phyloP scores from a whole-genome alignment of 129 eudicot species.

The Lactuca sativa region DNA sequence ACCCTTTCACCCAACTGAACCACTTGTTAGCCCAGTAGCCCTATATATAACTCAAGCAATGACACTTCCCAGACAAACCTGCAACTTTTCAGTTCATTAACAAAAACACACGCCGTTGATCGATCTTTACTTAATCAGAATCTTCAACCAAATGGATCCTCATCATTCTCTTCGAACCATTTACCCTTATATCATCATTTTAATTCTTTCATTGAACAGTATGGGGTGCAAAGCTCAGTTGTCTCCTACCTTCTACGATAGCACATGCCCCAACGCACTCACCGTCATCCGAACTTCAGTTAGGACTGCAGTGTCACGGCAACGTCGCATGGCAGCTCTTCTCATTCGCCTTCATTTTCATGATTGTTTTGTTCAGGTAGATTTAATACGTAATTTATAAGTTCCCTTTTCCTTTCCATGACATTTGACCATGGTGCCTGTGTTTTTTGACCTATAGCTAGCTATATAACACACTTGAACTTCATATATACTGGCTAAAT shows the following conservation, averaged over 20 bases:
- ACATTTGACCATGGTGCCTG: too few species aligned
- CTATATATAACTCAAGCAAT: slow-evolving; percentile 13
- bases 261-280: slow-evolving; percentile 31
- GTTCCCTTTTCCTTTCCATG: too few species aligned
- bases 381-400: too few species aligned
- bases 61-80: slow-evolving; percentile 7
- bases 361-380: slow-evolving; percentile 28
- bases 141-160: slow-evolving; percentile 15
- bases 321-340: slow-evolving; percentile 36
- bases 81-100: background rate
- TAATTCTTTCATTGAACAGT: slow-evolving; percentile 21
- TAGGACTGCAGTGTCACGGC: slow-evolving; percentile 28
- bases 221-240: slow-evolving; percentile 37
- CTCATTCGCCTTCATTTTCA: slow-evolving; percentile 38
- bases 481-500: too few species aligned
- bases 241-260: slow-evolving; percentile 33
- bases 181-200: slow-evolving; percentile 13
- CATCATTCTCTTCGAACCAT: slow-evolving; percentile 10
- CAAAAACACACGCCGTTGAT: background rate
- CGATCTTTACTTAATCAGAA: background rate
- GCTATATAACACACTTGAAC: too few species aligned
- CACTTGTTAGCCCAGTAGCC: background rate
- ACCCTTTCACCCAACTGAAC: slow-evolving; percentile 2
- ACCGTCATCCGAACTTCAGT: slow-evolving; percentile 23
- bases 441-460: too few species aligned